Conservation (phyloP, 305 asterid species). For the Striga hermonthica region DNA sequence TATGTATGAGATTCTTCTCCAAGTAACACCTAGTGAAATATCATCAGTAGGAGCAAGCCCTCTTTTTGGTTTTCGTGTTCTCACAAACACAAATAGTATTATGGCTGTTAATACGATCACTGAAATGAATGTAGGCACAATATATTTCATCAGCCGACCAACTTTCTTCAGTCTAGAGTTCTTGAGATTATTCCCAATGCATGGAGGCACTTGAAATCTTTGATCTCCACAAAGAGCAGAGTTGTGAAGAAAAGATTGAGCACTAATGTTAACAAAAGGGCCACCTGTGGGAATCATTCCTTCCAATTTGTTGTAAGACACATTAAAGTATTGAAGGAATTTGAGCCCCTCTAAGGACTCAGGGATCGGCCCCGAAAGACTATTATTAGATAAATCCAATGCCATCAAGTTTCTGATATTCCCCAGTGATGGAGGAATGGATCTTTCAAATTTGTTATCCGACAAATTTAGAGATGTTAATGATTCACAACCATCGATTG, state of each 20-base stretch:
- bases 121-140: conserved; percentile 15
- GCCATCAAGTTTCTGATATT: conserved; percentile 5
- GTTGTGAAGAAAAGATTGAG: conserved; percentile 27
- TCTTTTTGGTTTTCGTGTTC: not conserved
- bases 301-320: conserved; percentile 31
- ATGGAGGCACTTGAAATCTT: conserved; percentile 24
- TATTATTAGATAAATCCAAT: conserved; percentile 33
- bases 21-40: not conserved
- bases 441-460: conserved; percentile 29
- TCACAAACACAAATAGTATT: not conserved
- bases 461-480: conserved; percentile 22
- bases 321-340: conserved; percentile 22
- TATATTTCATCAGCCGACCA: conserved; percentile 6
- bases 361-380: conserved; percentile 37
- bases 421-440: conserved; percentile 29
- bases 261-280: conserved; percentile 10
- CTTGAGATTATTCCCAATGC: not conserved
- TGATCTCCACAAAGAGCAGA: conserved; percentile 29
- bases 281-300: conserved; percentile 31
- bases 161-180: not conserved
- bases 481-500: conserved; percentile 13
- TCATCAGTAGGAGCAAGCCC: not conserved
- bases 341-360: conserved; percentile 22
- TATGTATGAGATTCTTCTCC: conserved; percentile 33
- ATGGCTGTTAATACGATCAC: not conserved